These are phyloP conservation scores for Lachnellula suecica DNA, from an alignment of 2,329 filamentous ascomycete species.

Conservation along the genomic window DNA sequence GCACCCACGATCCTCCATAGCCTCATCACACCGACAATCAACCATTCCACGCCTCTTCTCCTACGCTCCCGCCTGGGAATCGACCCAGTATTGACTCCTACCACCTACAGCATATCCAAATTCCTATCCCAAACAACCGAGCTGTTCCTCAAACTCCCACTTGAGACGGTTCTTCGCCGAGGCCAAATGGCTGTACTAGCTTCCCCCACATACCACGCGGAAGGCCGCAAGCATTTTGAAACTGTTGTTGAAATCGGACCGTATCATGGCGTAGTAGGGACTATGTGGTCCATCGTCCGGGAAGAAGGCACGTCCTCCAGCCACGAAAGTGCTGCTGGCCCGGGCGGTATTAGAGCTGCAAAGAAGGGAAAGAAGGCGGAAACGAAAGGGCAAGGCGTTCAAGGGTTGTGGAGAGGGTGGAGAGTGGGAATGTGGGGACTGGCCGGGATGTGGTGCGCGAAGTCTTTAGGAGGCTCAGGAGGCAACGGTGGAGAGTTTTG, in stretches of 20 bases:
- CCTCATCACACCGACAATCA: constrained; percentile 78
- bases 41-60: constrained; percentile 78
- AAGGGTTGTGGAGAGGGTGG: constrained; percentile 58
- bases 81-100: constrained; percentile 78
- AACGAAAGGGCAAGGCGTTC: constrained; percentile 50
- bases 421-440: constrained; percentile 57
- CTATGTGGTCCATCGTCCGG: constrained; percentile 81
- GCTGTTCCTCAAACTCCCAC: constrained; percentile 80
- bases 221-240: constrained; percentile 46
- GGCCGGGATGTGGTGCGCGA: constrained; percentile 50
- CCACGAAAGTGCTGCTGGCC: neutral
- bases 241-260: constrained; percentile 78
- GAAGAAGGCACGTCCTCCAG: constrained; percentile 64
- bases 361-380: constrained; percentile 18
- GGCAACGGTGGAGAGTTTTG: constrained; percentile 32
- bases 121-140: constrained; percentile 80
- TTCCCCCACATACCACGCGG: constrained; percentile 23
- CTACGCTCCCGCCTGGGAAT: constrained; percentile 83
- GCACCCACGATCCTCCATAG: constrained; percentile 86
- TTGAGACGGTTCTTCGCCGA: constrained; percentile 88
- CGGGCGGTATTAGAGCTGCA: too few species aligned
- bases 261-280: constrained; percentile 85
- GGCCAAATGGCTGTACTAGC: constrained; percentile 75
- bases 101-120: constrained; percentile 76
- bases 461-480: constrained; percentile 27